Percentiles rank a stretch among this genome's conserved stretches.
Conservation (phyloP, 1,139 yeast genomes). For the Eremothecium gossypii region DNA sequence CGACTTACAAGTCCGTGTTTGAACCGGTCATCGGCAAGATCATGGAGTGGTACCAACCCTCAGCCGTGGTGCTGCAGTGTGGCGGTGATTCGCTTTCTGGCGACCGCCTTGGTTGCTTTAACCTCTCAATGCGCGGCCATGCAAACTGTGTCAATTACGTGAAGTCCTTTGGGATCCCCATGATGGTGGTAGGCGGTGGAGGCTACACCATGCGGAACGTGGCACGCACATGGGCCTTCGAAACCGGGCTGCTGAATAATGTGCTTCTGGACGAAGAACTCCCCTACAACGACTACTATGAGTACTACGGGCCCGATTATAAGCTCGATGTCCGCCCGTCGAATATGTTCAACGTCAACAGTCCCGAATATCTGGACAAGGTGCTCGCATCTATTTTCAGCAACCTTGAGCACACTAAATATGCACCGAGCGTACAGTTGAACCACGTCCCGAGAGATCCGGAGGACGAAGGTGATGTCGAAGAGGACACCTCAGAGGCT, state of each 20-base stretch:
- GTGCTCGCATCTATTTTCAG: conserved; percentile 67
- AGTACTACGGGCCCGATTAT: conserved; percentile 95
- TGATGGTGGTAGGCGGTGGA: conserved; percentile 94
- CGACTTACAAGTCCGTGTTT: conserved; percentile 74
- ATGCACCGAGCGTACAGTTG: conserved; percentile 94
- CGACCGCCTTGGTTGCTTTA: conserved; percentile 86
- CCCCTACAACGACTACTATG: conserved; percentile 94
- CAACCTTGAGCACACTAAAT: conserved; percentile 79
- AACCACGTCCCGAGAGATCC: conserved; percentile 80
- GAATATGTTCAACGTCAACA: conserved; percentile 93
- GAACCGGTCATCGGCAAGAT: conserved; percentile 76
- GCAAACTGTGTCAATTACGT: conserved; percentile 91
- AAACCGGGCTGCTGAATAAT: conserved; percentile 80
- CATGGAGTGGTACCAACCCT: conserved; percentile 90
- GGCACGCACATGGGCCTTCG: conserved; percentile 92
- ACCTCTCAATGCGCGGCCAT: conserved; percentile 85
- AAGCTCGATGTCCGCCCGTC: conserved; percentile 88
- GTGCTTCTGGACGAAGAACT: conserved; percentile 70
- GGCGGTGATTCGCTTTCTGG: conserved; percentile 93
- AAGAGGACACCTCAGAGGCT: conserved; percentile 64
- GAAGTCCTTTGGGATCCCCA: conserved; percentile 77
- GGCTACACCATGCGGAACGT: conserved; percentile 98
- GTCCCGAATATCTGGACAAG: conserved; percentile 85
- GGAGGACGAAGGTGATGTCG: conserved; percentile 75
- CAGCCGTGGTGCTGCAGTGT: conserved; percentile 83